Evolutionary conservation across 768 basidiomycete species (phyloP), one percentile per base, ranked within the genome.

Genomic region (Suillus plorans): DNA sequence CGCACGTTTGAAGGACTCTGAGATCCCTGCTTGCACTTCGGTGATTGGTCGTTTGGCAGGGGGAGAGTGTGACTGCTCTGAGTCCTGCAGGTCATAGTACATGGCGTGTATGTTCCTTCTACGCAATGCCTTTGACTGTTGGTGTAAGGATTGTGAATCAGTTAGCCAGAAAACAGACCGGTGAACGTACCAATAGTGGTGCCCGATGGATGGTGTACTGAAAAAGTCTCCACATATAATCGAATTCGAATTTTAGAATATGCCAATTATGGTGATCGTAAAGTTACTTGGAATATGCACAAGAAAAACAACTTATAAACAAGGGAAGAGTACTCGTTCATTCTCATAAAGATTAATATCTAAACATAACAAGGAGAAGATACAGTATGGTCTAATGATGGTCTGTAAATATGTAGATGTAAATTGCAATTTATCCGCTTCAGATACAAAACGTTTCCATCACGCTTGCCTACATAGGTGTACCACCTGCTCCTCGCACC

Each of bases 401-500:
- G 20, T 55, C 36, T 55, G 34, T 55, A 55, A 20, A 36, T 55
- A 12, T 36, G 31, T 55, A 36, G 53, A 55, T 36, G 34, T 5
- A n/a, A 50, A 50, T 49, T 22, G 47, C 5, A 22, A 22, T 22
- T 12, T 12, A 31, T n/a, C 12, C 20, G 6, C 34, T 55, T 34
- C 53, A 55, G 18, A 34, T 34, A n/a, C 18, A 31, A 53, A 31
- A 53, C 7, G n/a, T 13, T 49, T 28, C 25, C 16, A 28, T 64
- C 52, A 56, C 6, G 64, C 58, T 39, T 55, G 20, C 47, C 36
- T 68, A 62, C 71, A 74, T 42, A 69, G 42, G 55, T 67, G 61
- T 31, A 84, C 75, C 14, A 86, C 83, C 62, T 76, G 74, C 55
- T 82, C 80, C 73, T 92, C 90, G 68, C 88, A 89, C 59, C 74